Percentiles rank a stretch among this genome's conserved stretches.
These are phyloP conservation scores for Clarireedia monteithiana DNA, from an alignment of 2,329 filamentous ascomycete genomes.

Conservation along the genomic window DNA sequence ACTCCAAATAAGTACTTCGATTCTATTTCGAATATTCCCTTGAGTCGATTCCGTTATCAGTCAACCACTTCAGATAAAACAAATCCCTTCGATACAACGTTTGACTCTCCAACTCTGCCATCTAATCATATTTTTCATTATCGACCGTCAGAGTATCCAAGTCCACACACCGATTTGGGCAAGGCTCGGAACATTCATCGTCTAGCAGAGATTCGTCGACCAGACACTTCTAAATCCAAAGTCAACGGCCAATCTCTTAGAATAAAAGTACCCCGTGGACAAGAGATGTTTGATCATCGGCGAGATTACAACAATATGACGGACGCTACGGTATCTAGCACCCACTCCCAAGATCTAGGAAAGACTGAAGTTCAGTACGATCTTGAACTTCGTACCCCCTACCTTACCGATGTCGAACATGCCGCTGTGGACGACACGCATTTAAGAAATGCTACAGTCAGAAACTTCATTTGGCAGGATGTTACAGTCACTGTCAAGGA, in stretches of 20 bases:
- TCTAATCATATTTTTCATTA: not conserved
- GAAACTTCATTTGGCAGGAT: slow-evolving; percentile 56
- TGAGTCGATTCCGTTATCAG: slow-evolving; percentile 2
- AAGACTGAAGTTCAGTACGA: slow-evolving; percentile 3
- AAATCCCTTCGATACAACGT: not conserved
- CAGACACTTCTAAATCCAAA: not conserved
- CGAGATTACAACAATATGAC: not conserved
- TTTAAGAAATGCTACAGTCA: slow-evolving; percentile 55
- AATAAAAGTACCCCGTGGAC: not conserved
- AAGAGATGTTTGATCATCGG: not conserved
- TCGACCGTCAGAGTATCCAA: not conserved
- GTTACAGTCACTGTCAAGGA: slow-evolving; percentile 69
- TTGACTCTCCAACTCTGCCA: not conserved
- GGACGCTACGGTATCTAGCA: slow-evolving; percentile 4
- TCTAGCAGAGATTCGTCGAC: not conserved
- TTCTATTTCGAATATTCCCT: slow-evolving; percentile 3
- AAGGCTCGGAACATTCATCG: not conserved
- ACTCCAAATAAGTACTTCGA: not conserved
- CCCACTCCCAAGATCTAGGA: slow-evolving; percentile 2
- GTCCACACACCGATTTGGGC: not conserved
- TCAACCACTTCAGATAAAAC: not conserved
- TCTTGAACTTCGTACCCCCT: slow-evolving; percentile 2
- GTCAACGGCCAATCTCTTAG: not conserved
- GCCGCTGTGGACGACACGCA: slow-evolving; percentile 30
- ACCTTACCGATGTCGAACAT: slow-evolving; percentile 23